phyloP scores from a whole-genome alignment of 2,329 filamentous ascomycete species.

The Colletotrichum falcatum region DNA sequence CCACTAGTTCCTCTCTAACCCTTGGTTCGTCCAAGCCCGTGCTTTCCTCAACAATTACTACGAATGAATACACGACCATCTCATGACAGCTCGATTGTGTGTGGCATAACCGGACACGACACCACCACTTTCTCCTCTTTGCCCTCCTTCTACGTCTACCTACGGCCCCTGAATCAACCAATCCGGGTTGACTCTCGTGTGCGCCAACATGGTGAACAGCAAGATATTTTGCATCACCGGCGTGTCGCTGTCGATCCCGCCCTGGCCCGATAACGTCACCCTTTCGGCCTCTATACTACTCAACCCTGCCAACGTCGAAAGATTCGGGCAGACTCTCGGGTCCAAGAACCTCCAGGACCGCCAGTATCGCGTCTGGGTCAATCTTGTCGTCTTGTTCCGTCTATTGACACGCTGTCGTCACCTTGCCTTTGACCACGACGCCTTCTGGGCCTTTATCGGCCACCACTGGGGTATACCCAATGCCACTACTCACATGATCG shows the following conservation, averaged over 20 bases:
- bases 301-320: constrained; percentile 1
- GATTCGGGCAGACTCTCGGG: neutral
- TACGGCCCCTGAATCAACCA: neutral
- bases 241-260: constrained; percentile 13
- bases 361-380: constrained; percentile 19
- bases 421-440: constrained; percentile 19
- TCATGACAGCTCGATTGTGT: neutral
- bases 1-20: no score
- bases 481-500: neutral
- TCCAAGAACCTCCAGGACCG: neutral
- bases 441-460: constrained; percentile 21
- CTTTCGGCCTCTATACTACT: constrained; percentile 16
- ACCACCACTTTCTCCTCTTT: no score
- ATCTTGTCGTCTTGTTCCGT: constrained; percentile 34
- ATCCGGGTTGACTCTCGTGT: neutral
- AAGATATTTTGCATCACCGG: constrained; percentile 16
- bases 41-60: no score
- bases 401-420: constrained; percentile 15
- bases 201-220: neutral
- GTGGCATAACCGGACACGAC: no score
- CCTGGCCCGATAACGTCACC: neutral
- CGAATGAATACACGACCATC: neutral
- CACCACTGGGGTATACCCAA: neutral
- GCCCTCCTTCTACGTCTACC: no score
- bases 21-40: no score